Percentiles rank a stretch among this genome's conserved stretches.
Conservation (phyloP, 345 rosid genomes). For the Ailanthus altissimus region DNA sequence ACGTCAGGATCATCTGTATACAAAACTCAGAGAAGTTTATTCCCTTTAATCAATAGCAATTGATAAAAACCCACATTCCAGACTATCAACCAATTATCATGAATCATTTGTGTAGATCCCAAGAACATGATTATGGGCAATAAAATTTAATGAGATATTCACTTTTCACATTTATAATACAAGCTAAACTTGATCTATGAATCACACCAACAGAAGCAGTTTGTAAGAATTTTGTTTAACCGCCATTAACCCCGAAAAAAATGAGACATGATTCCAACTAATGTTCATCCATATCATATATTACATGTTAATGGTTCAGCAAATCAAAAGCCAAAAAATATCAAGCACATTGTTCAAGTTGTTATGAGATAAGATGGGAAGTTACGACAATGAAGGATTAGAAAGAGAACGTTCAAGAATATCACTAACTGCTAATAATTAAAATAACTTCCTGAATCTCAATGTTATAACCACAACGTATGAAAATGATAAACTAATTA, state of each 20-base stretch:
- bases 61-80: conserved; percentile 4
- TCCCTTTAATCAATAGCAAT: neutral
- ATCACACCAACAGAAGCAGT: neutral
- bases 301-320: neutral
- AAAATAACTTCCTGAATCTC: conserved; percentile 3
- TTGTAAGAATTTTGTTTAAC: neutral
- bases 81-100: neutral
- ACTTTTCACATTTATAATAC: neutral
- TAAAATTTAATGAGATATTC: neutral
- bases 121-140: neutral
- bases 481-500: neutral
- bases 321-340: neutral
- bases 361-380: neutral
- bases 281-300: neutral
- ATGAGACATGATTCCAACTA: neutral
- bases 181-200: neutral
- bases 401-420: neutral
- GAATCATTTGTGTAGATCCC: neutral
- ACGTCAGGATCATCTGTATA: conserved; percentile 79
- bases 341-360: neutral
- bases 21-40: conserved; percentile 19
- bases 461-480: neutral
- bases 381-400: neutral
- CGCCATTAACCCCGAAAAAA: neutral
- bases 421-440: neutral